Evolutionary conservation across 345 rosid genomes (phyloP).

Genomic region (Atalantia buxifolia): DNA sequence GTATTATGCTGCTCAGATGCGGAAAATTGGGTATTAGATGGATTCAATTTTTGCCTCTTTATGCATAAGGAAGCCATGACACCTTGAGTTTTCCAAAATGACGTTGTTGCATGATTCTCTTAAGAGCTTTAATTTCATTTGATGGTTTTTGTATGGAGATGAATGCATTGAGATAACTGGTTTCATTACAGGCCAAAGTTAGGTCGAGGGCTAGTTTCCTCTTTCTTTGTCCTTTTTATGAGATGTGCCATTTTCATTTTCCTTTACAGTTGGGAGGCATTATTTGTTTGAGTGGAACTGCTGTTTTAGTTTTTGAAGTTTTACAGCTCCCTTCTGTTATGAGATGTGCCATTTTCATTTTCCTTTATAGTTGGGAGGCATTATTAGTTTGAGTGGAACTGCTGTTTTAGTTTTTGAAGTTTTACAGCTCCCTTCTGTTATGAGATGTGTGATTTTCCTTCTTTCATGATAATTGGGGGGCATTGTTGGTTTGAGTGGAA

Average conservation of each 20-base stretch:
- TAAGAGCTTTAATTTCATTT: not conserved
- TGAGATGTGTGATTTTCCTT: not conserved
- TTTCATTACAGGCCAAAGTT: too few relatives aligned
- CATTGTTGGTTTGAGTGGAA: not conserved
- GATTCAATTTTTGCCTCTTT: not conserved
- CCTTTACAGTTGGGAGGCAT: not conserved
- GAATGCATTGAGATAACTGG: not conserved
- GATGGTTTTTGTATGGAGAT: not conserved
- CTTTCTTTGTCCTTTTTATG: not conserved
- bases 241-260: not conserved
- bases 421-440: not conserved
- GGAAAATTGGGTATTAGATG: constrained; percentile 57
- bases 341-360: not conserved
- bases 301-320: not conserved
- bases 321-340: not conserved
- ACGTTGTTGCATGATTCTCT: not conserved
- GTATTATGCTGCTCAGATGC: constrained; percentile 68
- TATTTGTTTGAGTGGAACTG: not conserved
- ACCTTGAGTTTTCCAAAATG: not conserved
- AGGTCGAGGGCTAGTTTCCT: not conserved
- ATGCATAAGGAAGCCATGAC: not conserved
- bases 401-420: not conserved
- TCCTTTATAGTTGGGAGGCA: not conserved
- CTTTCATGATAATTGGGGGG: not conserved
- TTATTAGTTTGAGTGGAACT: not conserved